Percentiles rank a stretch among this genome's conserved stretches.
These are phyloP conservation scores for Elsinoe ampelina DNA, from an alignment of 2,329 filamentous ascomycete genomes.

Conservation along the genomic window DNA sequence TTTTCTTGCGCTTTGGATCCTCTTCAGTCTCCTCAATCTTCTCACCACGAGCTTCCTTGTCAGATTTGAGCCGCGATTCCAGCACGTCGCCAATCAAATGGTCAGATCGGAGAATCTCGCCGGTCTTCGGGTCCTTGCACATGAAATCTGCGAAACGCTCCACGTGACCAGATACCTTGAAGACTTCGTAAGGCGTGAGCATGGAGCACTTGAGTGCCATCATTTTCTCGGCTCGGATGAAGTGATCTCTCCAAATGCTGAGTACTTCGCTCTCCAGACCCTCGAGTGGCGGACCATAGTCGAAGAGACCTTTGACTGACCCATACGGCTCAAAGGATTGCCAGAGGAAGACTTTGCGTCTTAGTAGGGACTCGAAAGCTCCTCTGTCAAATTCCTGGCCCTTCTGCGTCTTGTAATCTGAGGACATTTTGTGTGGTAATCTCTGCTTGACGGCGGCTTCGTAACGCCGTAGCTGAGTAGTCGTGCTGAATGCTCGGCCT, in stretches of 20 bases:
- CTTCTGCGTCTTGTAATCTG: conserved; percentile 65
- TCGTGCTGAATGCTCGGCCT: conserved; percentile 4
- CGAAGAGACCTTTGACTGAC: conserved; percentile 54
- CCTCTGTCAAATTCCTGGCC: conserved; percentile 81
- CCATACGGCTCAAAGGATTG: conserved; percentile 88
- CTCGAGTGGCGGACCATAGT: conserved; percentile 85
- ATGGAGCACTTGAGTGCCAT: conserved; percentile 90
- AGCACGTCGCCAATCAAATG: conserved; percentile 94
- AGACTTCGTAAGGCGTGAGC: conserved; percentile 82
- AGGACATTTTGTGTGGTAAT: conserved; percentile 43
- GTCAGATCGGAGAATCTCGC: conserved; percentile 91
- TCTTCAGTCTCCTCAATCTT: conserved; percentile 68
- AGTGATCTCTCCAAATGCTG: conserved; percentile 86
- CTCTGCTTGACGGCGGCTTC: conserved; percentile 23
- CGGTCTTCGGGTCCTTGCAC: conserved; percentile 83
- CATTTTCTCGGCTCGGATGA: conserved; percentile 89
- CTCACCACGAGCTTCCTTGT: conserved; percentile 84
- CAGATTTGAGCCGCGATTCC: conserved; percentile 74
- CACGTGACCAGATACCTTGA: conserved; percentile 90
- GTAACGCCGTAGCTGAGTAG: conserved; percentile 17
- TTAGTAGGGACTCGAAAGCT: conserved; percentile 73
- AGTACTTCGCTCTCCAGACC: conserved; percentile 80
- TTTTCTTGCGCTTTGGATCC: conserved; percentile 78
- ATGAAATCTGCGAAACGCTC: conserved; percentile 99
- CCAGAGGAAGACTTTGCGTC: conserved; percentile 86